phyloP scores from a whole-genome alignment of 202 grass and related monocot species.

The Eragrostis tef region DNA sequence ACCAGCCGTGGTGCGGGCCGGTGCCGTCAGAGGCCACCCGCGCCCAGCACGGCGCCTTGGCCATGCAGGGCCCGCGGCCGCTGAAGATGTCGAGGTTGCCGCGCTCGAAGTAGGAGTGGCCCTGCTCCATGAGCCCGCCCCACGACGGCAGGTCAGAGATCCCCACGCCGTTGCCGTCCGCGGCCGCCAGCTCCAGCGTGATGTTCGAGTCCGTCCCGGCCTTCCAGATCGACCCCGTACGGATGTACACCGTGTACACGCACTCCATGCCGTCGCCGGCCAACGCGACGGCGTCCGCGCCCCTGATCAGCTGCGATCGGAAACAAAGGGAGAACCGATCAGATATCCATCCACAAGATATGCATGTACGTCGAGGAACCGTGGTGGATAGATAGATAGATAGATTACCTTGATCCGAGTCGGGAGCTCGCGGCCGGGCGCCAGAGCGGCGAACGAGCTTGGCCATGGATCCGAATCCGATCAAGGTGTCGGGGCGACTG shows the following conservation, averaged over 20 bases:
- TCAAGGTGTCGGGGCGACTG: background rate
- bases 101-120: slow-evolving; percentile 89
- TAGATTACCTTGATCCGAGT: slow-evolving; percentile 59
- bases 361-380: background rate
- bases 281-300: background rate
- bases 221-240: slow-evolving; percentile 90
- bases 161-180: slow-evolving; percentile 61
- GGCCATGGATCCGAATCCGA: slow-evolving; percentile 45
- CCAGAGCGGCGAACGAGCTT: slow-evolving; percentile 29
- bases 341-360: background rate
- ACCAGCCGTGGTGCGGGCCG: slow-evolving; percentile 85
- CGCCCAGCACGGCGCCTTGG: slow-evolving; percentile 59
- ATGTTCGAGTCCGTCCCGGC: slow-evolving; percentile 69
- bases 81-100: slow-evolving; percentile 97
- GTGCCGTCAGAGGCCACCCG: slow-evolving; percentile 67
- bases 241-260: slow-evolving; percentile 95
- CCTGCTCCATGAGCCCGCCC: slow-evolving; percentile 72
- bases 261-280: slow-evolving; percentile 52
- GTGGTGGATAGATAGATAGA: background rate
- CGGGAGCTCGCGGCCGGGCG: slow-evolving; percentile 42
- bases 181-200: slow-evolving; percentile 52
- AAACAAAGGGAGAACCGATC: background rate
- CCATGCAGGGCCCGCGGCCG: slow-evolving; percentile 82
- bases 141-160: slow-evolving; percentile 73
- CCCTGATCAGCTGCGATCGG: slow-evolving; percentile 49